Evolutionary conservation across 2,329 filamentous ascomycete genomes (phyloP), one percentile per base, ranked within the genome.

Genomic region (Cladosporium sp.): DNA sequence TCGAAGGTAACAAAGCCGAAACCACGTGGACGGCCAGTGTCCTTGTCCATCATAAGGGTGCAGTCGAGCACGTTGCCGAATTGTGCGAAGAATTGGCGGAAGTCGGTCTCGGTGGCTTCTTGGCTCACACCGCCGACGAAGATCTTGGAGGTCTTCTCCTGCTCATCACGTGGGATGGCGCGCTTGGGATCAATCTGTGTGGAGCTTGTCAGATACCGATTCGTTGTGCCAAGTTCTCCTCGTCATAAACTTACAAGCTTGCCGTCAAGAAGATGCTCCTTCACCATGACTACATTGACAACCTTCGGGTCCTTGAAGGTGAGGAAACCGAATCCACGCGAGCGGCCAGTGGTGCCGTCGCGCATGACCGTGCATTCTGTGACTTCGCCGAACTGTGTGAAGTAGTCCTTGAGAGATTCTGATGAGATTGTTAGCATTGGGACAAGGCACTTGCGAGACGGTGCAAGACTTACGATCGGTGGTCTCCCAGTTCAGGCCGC

Each of bases 1-100:
- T 99, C 95, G 72, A 99, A 99, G 0, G 95, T 99, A 62, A 99
- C 95, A 78, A 99, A 99, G 16, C 95, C 95, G 74, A 99, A 99
- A 1, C 95, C 95, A 75, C 95, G 87, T 2, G 95, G 95, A 49
- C 95, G 88, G n/a, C 95, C 95, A 0, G 95, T 99, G 78, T 99
- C 95, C 80, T 99, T 99, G 78, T 99, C 95, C 89, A 99, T 99
- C 95, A 99, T 99, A 2, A 99, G 87, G 0, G 95, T 99, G 1
- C 95, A 95, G 80, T 99, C 95, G 46, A 99, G 90, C 23, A 99
- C 95, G 67, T 94, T 89, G 31, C 95, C 95, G 73, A 98, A 99
- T 75, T 97, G 92, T 74, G 91, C 92, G 81, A 99, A 99, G 80
- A 97, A 99, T 67, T 95, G 90, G 75, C 92, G 93, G 78, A 99